A percentile compares a stretch with the other conserved stretches of the same genome.
Conservation (phyloP, 202 grass and related monocot genomes). For the Setaria viridis region DNA sequence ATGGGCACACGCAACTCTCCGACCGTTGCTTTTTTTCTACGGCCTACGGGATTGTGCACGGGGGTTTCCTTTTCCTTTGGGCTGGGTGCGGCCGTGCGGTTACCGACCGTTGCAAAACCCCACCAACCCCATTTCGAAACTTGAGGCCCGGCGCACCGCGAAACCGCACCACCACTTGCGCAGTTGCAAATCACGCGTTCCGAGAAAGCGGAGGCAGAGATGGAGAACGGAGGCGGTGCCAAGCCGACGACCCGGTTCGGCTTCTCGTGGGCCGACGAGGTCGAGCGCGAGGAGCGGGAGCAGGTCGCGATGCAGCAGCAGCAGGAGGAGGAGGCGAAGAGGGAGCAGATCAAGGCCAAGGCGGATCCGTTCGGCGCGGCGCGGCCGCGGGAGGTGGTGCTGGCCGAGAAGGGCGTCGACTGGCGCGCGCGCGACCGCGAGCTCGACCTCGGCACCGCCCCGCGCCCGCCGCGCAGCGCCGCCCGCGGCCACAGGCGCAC, state of each 20-base stretch:
- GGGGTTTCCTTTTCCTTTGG: background rate
- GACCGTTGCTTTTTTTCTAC: background rate
- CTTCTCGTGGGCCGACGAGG: conserved; percentile 86
- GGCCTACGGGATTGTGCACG: background rate
- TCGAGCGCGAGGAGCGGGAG: conserved; percentile 63
- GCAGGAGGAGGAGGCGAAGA: background rate
- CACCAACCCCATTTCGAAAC: conserved; percentile 1
- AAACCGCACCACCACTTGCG: background rate
- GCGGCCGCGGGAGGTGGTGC: conserved; percentile 63
- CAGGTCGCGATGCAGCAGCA: background rate
- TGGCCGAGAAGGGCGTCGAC: conserved; percentile 72
- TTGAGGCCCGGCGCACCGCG: background rate
- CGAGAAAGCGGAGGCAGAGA: background rate
- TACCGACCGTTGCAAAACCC: conserved; percentile 25
- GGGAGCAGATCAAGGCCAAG: conserved; percentile 17
- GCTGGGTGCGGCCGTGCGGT: background rate
- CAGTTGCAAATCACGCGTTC: background rate
- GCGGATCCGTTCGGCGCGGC: conserved; percentile 57
- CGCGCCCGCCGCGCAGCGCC: conserved; percentile 4
- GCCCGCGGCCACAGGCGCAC: background rate
- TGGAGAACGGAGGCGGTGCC: background rate
- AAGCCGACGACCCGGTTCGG: conserved; percentile 37
- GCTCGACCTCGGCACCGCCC: conserved; percentile 21
- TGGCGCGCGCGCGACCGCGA: conserved; percentile 61
- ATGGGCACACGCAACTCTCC: background rate